Evolutionary conservation across 2,329 filamentous ascomycete species (phyloP), one percentile per base, ranked within the genome.

Genomic region (Ophiosphaerella herpotricha): DNA sequence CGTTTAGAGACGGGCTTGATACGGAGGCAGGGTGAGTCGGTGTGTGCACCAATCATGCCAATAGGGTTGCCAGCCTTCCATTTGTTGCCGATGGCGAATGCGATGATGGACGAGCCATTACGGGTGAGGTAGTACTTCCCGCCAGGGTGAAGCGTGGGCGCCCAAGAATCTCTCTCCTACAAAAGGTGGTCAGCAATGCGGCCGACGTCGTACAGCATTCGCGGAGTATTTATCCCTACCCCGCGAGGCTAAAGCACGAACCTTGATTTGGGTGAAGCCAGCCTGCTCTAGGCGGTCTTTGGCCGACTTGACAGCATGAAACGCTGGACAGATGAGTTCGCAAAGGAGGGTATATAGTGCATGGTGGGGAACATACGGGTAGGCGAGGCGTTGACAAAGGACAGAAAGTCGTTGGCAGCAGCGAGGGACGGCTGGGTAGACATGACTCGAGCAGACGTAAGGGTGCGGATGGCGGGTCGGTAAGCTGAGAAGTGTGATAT

Each of bases 41-140:
- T 97, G 76, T 99, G 93, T 34, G 94, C 92, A 62, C 93, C 94
- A 54, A 99, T 85, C 84, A 97, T 96, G 72, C 90, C 78, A 55
- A 97, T 87, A 7, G 92, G 87, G 73, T 96, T 96, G 38, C 93
- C 93, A 2, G 93, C 86, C 76, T 87, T 88, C 93, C 93, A 99
- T 78, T 89, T 87, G 67, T 85, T 84, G 67, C 93, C 93, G 66
- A 97, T 88, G 55, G 90, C 89, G 75, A 97, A 97, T 57, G 92
- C 92, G 50, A 96, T 85, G 58, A 97, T 89, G 41, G 93, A 95
- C 23, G 91, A 96, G 51, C 85, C 87, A 77, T 97, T 97, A 59
- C 93, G 88, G 40, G 93, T 97, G 67, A 97, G 84, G 77, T 92
- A 97, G 81, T 97, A 97, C 77, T 95, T 97, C 57, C 93, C 92